phyloP scores from a whole-genome alignment of 352 stramenopile genomes.

The Phytopythium kandeliae region DNA sequence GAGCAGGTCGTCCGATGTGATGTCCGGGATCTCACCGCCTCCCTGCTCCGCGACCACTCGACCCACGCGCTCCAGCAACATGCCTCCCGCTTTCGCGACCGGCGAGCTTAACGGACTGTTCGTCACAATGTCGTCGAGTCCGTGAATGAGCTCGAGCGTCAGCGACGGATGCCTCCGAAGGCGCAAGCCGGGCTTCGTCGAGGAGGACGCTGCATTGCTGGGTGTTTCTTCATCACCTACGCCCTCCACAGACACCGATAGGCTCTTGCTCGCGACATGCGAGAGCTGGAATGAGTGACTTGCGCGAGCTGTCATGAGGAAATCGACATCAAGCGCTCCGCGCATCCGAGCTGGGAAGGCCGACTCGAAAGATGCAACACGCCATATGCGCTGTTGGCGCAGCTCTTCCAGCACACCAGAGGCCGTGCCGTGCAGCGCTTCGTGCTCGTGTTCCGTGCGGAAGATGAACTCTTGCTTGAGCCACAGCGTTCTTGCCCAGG shows the following conservation, averaged over 20 bases:
- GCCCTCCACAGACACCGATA: neutral
- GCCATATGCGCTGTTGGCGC: conserved; percentile 30
- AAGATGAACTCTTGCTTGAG: conserved; percentile 64
- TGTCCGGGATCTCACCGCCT: conserved; percentile 74
- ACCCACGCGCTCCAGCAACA: conserved; percentile 61
- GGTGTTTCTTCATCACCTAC: neutral
- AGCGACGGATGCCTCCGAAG: conserved; percentile 19
- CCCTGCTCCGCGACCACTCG: conserved; percentile 65
- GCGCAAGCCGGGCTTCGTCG: neutral
- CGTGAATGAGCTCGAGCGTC: conserved; percentile 34
- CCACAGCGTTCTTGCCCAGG: conserved; percentile 61
- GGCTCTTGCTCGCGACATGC: neutral
- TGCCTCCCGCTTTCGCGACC: conserved; percentile 20
- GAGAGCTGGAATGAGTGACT: neutral
- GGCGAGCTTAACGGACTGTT: conserved; percentile 14
- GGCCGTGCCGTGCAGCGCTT: conserved; percentile 19
- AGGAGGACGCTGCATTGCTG: neutral
- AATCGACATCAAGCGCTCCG: conserved; percentile 49
- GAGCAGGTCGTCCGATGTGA: conserved; percentile 47
- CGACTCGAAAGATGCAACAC: conserved; percentile 58
- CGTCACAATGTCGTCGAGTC: conserved; percentile 25
- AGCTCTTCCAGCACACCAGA: conserved; percentile 23
- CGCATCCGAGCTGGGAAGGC: conserved; percentile 55
- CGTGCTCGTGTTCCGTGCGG: conserved; percentile 54
- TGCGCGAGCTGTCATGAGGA: conserved; percentile 12